These are phyloP conservation scores for Neofusicoccum sp. DNA, from an alignment of 2,329 filamentous ascomycete species.

Conservation along the genomic window DNA sequence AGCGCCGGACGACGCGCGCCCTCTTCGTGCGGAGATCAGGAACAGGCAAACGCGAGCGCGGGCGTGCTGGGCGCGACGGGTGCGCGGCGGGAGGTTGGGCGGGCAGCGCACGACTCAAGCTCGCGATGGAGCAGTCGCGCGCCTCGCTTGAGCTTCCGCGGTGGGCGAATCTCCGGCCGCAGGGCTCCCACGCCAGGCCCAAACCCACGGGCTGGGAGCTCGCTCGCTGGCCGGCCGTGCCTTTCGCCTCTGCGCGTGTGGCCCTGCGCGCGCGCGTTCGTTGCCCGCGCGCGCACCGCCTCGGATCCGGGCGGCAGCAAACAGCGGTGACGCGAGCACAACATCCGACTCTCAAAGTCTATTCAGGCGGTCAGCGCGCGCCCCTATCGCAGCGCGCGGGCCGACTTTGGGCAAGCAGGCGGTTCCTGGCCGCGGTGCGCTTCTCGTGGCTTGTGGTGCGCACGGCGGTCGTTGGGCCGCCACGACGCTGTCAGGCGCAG, in stretches of 20 bases:
- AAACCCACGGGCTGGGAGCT: conserved; percentile 4
- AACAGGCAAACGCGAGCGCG: conserved; percentile 2
- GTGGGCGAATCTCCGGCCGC: conserved; percentile 14
- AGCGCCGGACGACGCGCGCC: conserved; percentile 11
- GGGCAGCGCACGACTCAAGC: conserved; percentile 13
- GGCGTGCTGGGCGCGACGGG: background rate
- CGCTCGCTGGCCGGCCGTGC: conserved; percentile 8
- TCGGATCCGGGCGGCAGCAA: conserved; percentile 9
- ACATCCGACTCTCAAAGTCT: conserved; percentile 15
- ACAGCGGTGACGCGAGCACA: conserved; percentile 15
- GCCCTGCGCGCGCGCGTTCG: background rate
- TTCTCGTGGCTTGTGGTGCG: conserved; percentile 3
- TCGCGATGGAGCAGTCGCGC: background rate
- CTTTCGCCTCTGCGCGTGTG: background rate
- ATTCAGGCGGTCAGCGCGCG: conserved; percentile 11
- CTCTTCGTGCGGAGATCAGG: conserved; percentile 13
- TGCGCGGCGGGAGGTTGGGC: conserved; percentile 10
- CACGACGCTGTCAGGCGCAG: conserved; percentile 7
- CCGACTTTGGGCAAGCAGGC: conserved; percentile 12
- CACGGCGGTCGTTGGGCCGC: background rate
- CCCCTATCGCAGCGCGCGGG: conserved; percentile 13
- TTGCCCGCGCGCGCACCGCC: background rate
- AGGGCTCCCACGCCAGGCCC: conserved; percentile 7
- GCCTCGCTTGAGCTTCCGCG: conserved; percentile 10
- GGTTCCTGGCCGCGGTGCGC: conserved; percentile 3